phyloP scores from a whole-genome alignment of 2,329 filamentous ascomycete species.

The Curvularia sp. region DNA sequence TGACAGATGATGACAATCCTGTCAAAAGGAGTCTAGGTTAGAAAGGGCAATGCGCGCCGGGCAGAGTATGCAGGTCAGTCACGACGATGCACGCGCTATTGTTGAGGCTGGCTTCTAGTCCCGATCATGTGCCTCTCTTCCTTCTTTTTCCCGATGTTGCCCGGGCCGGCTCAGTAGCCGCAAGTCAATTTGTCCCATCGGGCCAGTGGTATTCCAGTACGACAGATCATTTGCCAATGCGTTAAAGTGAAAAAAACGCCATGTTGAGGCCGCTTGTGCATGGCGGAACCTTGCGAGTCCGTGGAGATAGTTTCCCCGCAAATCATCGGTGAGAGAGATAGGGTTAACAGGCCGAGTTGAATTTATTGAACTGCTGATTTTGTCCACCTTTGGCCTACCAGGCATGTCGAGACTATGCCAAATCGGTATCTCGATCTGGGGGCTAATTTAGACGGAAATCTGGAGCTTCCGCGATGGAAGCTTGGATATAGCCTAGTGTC shows the following conservation, averaged over 20 bases:
- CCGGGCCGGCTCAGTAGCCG: neutral
- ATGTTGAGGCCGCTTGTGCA: constrained; percentile 6
- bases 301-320: neutral
- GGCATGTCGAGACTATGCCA: neutral
- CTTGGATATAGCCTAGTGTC: neutral
- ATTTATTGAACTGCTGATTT: neutral
- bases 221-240: neutral
- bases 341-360: neutral
- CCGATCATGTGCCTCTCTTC: neutral
- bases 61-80: constrained; percentile 2
- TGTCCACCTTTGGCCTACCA: neutral
- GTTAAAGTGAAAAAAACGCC: constrained; percentile 1
- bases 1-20: neutral
- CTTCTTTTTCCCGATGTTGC: neutral
- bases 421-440: neutral
- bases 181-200: neutral
- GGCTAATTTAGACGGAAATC: neutral
- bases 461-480: neutral
- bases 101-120: constrained; percentile 3
- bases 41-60: neutral
- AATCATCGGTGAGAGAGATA: constrained; percentile 4
- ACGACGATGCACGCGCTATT: neutral
- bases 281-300: neutral
- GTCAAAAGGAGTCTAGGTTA: neutral
- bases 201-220: neutral